Evolutionary conservation across 192 early-diverging fungal species (phyloP).

Genomic region (Backusella macrospora): DNA sequence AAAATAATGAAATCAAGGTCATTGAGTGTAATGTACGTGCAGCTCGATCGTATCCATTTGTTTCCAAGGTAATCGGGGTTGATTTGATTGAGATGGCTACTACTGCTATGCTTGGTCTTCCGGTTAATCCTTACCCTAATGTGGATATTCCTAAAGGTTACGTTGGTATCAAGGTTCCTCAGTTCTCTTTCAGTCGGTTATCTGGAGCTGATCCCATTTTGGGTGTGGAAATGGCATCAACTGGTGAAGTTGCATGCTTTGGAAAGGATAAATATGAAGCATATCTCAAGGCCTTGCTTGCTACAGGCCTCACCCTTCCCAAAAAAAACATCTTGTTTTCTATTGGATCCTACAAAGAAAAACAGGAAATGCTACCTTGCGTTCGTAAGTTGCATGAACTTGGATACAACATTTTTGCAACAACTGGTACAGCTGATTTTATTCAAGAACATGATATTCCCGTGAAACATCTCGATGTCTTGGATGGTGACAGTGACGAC

Average conservation of each 20-base stretch:
- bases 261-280: slow-evolving; percentile 98
- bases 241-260: slow-evolving; percentile 98
- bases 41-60: slow-evolving; percentile 96
- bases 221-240: slow-evolving; percentile 99
- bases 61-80: slow-evolving; percentile 93
- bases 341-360: slow-evolving; percentile 99
- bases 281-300: slow-evolving; percentile 92
- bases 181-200: slow-evolving; percentile 96
- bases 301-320: slow-evolving; percentile 91
- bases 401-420: slow-evolving; percentile 94
- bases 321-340: slow-evolving; percentile 97
- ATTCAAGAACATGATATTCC: slow-evolving; percentile 92
- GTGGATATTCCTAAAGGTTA: slow-evolving; percentile 75
- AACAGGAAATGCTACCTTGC: slow-evolving; percentile 92
- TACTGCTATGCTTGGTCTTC: slow-evolving; percentile 86
- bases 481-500: slow-evolving; percentile 57
- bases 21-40: slow-evolving; percentile 99
- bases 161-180: slow-evolving; percentile 96
- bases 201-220: slow-evolving; percentile 96
- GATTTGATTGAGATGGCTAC: slow-evolving; percentile 98
- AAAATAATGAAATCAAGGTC: slow-evolving; percentile 99
- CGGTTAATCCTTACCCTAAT: slow-evolving; percentile 79
- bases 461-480: slow-evolving; percentile 88
- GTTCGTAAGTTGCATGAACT: slow-evolving; percentile 80
- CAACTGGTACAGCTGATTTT: slow-evolving; percentile 96